These are phyloP conservation scores for Rhodotorula diobovata DNA, from an alignment of 768 basidiomycete species.

Conservation along the genomic window DNA sequence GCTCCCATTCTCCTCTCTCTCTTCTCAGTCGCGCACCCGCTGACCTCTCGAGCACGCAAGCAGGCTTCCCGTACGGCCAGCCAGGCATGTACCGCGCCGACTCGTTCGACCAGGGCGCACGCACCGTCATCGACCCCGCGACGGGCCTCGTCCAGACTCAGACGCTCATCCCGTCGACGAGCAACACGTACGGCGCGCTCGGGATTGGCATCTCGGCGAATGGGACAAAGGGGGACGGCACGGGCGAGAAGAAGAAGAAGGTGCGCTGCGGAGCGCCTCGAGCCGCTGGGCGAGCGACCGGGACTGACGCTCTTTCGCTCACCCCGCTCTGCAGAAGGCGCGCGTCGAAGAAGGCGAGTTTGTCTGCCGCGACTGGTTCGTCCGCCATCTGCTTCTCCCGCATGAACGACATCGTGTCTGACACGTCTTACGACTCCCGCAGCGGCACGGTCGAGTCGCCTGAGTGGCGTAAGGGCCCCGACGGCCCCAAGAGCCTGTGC, in stretches of 20 bases:
- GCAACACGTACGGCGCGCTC: slow-evolving; percentile 42
- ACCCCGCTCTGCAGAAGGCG: slow-evolving; percentile 12
- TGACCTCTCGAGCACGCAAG: not conserved
- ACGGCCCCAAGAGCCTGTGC: slow-evolving; percentile 92
- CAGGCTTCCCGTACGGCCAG: slow-evolving; percentile 21
- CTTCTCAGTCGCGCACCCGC: not conserved
- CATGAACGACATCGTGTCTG: not conserved
- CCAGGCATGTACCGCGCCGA: slow-evolving; percentile 25
- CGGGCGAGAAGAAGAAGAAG: slow-evolving; percentile 41
- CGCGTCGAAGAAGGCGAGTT: slow-evolving; percentile 42
- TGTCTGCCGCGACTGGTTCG: slow-evolving; percentile 52
- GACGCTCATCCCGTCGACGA: slow-evolving; percentile 35
- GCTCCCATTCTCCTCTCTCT: not conserved
- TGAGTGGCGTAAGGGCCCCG: slow-evolving; percentile 95
- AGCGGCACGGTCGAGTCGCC: slow-evolving; percentile 87
- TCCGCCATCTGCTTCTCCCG: too few species aligned
- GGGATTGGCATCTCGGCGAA: slow-evolving; percentile 40
- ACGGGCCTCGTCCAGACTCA: slow-evolving; percentile 33
- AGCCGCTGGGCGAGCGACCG: not conserved
- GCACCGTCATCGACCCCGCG: slow-evolving; percentile 30
- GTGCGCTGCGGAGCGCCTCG: not conserved
- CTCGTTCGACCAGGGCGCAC: slow-evolving; percentile 1
- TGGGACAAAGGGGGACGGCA: slow-evolving; percentile 28
- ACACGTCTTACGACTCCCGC: not conserved
- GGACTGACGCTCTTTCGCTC: not conserved